Conservation (phyloP, 345 rosid species). For the Bruguiera sexangula region DNA sequence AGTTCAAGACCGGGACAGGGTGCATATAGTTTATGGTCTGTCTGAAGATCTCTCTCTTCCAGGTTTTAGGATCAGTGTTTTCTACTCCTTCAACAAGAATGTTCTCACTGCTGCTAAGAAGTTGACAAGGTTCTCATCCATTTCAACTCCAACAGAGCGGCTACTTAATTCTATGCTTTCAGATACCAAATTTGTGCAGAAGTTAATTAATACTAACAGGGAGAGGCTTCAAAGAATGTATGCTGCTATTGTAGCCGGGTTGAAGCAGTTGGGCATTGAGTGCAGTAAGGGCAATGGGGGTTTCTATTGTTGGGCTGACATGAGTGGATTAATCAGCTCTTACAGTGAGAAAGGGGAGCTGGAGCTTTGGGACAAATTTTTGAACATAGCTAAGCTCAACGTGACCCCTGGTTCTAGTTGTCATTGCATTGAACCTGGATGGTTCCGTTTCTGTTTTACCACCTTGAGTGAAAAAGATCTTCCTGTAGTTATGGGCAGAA, state of each 20-base stretch:
- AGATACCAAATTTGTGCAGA: constrained; percentile 41
- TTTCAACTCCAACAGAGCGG: constrained; percentile 58
- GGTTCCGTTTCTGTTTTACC: constrained; percentile 75
- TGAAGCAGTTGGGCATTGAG: constrained; percentile 60
- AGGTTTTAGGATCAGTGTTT: constrained; percentile 57
- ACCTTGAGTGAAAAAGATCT: constrained; percentile 58
- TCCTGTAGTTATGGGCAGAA: constrained; percentile 56
- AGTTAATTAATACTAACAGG: constrained; percentile 39
- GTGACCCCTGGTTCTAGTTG: constrained; percentile 80
- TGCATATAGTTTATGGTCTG: constrained; percentile 69
- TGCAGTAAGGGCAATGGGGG: constrained; percentile 58
- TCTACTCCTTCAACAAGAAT: constrained; percentile 61
- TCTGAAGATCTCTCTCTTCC: constrained; percentile 69
- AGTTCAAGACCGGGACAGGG: constrained; percentile 62
- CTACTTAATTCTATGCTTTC: constrained; percentile 61
- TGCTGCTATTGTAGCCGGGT: constrained; percentile 41
- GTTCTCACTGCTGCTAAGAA: constrained; percentile 60
- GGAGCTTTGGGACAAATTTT: constrained; percentile 82
- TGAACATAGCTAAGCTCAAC: constrained; percentile 61
- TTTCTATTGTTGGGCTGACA: constrained; percentile 81
- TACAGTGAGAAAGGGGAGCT: constrained; percentile 85
- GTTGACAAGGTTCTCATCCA: constrained; percentile 62
- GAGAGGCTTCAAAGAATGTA: constrained; percentile 46
- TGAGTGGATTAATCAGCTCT: constrained; percentile 69
- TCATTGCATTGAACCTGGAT: constrained; percentile 91